Conservation (phyloP, 2,329 filamentous ascomycete species). For the Colletotrichum acutatum region DNA sequence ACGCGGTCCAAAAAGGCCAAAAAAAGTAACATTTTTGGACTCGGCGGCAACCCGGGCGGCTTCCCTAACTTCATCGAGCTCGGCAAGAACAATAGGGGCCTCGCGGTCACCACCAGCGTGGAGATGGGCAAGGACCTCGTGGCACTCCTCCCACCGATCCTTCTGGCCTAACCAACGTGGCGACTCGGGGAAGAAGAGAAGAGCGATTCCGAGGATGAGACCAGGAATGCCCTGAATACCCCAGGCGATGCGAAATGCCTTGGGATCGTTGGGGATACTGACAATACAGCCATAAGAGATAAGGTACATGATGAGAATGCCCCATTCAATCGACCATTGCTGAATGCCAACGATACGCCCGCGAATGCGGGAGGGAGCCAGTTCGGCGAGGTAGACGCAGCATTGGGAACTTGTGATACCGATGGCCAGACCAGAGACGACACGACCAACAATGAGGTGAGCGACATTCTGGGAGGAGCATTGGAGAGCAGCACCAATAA, state of each 20-base stretch:
- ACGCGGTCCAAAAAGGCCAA: conserved; percentile 56
- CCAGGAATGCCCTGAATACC: conserved; percentile 39
- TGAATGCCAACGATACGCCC: conserved; percentile 77
- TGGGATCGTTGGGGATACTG: conserved; percentile 62
- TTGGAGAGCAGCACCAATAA: conserved; percentile 69
- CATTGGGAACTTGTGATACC: conserved; percentile 76
- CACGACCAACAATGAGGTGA: conserved; percentile 63
- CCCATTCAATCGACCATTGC: conserved; percentile 78
- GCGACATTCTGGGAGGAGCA: conserved; percentile 67
- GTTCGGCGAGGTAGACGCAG: conserved; percentile 75
- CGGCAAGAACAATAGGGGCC: conserved; percentile 66
- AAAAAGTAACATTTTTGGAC: conserved; percentile 50
- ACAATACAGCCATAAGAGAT: conserved; percentile 73
- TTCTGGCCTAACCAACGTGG: conserved; percentile 35
- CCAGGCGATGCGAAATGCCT: conserved; percentile 67
- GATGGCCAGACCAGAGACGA: conserved; percentile 73
- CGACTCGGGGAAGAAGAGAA: conserved; percentile 36
- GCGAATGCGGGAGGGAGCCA: conserved; percentile 66
- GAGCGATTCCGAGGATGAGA: conserved; percentile 38
- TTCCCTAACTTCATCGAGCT: conserved; percentile 64
- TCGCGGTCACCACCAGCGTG: conserved; percentile 66
- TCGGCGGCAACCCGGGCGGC: conserved; percentile 50
- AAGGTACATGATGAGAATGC: conserved; percentile 77
- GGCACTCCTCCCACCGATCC: conserved; percentile 36
- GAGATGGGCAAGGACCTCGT: conserved; percentile 48